Percentiles rank a stretch among this genome's conserved stretches.
Evolutionary conservation across 2,329 filamentous ascomycete species (phyloP).

Genomic region (Paradendryphiella salina): DNA sequence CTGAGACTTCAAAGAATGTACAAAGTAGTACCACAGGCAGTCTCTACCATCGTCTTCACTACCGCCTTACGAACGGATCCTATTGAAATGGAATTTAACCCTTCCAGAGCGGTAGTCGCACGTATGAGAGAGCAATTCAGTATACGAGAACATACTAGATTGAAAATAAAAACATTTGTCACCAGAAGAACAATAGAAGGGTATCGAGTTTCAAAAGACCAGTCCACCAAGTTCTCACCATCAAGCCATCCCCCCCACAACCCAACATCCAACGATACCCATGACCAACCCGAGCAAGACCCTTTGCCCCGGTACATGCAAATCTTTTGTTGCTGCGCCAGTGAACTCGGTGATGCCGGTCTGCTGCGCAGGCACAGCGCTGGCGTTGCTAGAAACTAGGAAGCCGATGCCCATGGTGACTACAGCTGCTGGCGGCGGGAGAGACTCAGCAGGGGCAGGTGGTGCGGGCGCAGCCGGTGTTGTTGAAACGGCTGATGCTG

Average conservation of each 20-base stretch:
- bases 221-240: not conserved
- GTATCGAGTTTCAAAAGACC: no score
- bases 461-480: not conserved
- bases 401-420: slow-evolving; percentile 8
- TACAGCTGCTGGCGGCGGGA: slow-evolving; percentile 3
- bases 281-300: not conserved
- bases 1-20: not conserved
- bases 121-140: not conserved
- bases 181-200: no score
- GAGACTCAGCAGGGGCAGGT: not conserved
- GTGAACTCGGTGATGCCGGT: slow-evolving; percentile 5
- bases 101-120: not conserved
- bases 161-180: no score
- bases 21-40: not conserved
- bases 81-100: not conserved
- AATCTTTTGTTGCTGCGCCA: not conserved
- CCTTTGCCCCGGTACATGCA: not conserved
- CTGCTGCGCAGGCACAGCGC: not conserved
- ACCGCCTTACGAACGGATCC: not conserved
- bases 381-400: slow-evolving; percentile 6
- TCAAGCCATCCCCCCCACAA: not conserved
- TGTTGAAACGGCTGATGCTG: not conserved
- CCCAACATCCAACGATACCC: not conserved
- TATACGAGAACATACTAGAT: not conserved
- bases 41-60: not conserved